phyloP scores from a whole-genome alignment of 163 green algal genomes.

The Scenedesmus sp. region DNA sequence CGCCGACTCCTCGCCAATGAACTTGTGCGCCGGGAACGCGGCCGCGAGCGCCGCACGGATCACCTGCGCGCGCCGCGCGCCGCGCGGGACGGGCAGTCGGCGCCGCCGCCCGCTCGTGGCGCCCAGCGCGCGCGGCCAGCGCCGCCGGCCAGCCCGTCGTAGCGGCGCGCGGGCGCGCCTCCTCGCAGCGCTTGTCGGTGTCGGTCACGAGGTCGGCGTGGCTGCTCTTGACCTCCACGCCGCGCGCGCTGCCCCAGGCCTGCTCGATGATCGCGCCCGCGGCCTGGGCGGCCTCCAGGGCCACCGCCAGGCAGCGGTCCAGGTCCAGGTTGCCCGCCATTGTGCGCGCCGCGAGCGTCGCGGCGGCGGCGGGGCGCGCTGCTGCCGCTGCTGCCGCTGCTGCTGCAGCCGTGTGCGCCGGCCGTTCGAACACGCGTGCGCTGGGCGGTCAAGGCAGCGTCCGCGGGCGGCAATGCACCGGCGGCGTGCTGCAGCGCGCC shows the following conservation, averaged over 20 bases:
- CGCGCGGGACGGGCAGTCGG: too few relatives aligned
- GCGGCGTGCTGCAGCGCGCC: too few relatives aligned
- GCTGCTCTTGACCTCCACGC: constrained; percentile 6
- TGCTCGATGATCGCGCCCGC: constrained; percentile 64
- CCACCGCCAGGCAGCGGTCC: constrained; percentile 56
- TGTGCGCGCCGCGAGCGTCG: too few relatives aligned
- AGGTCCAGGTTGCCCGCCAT: constrained; percentile 42
- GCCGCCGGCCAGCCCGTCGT: too few relatives aligned
- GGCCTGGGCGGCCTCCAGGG: constrained; percentile 55
- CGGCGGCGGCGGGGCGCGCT: background rate
- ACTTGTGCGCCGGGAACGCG: constrained; percentile 88
- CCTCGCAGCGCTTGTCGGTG: constrained; percentile 94
- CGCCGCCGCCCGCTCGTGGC: too few relatives aligned
- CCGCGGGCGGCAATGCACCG: too few relatives aligned
- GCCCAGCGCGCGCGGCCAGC: too few relatives aligned
- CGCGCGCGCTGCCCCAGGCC: constrained; percentile 26
- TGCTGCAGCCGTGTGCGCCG: too few relatives aligned
- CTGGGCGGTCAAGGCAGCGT: too few relatives aligned
- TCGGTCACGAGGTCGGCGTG: constrained; percentile 94
- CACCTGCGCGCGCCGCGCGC: too few relatives aligned
- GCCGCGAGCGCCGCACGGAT: constrained; percentile 72
- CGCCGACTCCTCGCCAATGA: constrained; percentile 95
- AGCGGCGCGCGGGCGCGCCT: too few relatives aligned
- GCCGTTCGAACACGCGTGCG: too few relatives aligned
- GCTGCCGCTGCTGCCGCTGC: background rate